Conservation (phyloP, 768 basidiomycete species). For the Stropharia rugosoannulata region DNA sequence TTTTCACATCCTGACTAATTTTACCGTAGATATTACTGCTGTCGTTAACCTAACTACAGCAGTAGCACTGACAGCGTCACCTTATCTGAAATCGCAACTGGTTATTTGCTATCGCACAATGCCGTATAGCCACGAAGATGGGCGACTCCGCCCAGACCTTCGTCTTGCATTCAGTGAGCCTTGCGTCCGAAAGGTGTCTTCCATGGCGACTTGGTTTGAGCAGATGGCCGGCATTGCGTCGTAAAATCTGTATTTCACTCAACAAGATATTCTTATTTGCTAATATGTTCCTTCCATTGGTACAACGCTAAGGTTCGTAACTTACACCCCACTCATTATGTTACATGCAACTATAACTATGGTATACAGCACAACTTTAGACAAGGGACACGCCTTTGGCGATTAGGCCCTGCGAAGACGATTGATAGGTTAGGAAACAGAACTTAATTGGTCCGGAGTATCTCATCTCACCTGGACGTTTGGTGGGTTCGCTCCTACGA, state of each 20-base stretch:
- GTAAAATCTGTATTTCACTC: neutral
- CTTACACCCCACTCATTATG: no score
- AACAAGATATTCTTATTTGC: neutral
- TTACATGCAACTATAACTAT: no score
- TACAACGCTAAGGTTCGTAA: neutral
- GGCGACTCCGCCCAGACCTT: conserved; percentile 66
- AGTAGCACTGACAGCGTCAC: conserved; percentile 64
- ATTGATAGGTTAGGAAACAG: neutral
- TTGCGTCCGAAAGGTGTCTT: conserved; percentile 63
- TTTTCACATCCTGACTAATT: neutral
- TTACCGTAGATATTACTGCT: conserved; percentile 49
- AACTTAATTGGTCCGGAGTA: neutral
- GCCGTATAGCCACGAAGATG: conserved; percentile 61
- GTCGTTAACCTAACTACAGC: conserved; percentile 43
- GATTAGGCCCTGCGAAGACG: conserved; percentile 11
- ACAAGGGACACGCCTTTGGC: neutral
- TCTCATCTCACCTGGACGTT: conserved; percentile 36
- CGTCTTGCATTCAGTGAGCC: conserved; percentile 70
- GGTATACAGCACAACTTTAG: neutral
- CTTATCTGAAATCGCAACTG: conserved; percentile 56
- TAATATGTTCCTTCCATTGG: neutral
- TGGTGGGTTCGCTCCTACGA: conserved; percentile 49
- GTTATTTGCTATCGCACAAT: conserved; percentile 81
- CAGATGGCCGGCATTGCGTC: conserved; percentile 51
- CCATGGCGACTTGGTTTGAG: conserved; percentile 72